Evolutionary conservation across 768 basidiomycete genomes (phyloP), one percentile per base, ranked within the genome.

Genomic region (Pisolithus albus): DNA sequence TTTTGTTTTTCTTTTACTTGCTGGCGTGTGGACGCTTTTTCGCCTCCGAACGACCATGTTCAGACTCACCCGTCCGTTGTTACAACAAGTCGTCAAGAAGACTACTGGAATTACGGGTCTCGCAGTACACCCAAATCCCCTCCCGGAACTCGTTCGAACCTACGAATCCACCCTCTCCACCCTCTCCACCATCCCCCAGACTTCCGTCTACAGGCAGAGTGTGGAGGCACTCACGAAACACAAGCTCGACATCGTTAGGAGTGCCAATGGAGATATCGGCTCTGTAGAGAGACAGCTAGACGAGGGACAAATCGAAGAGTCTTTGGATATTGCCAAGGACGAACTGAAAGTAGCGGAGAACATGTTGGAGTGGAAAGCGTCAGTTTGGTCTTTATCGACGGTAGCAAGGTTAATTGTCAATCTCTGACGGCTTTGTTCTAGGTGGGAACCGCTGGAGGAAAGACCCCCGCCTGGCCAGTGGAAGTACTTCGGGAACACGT

Each of bases 281-380:
- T 67, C 71, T 7, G 88, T 78, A 8, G 94, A 96, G 73, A 80
- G 76, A 64, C 78, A 80, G 66, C 65, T 97, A 38, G 79, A 84
- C 46, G 89, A 89, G 65, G 90, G 92, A 0, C 82, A 90, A 60
- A 88, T 96, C 40, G 94, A 98, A 73, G 78, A 92, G 67, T 79
- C 87, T 32, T 61, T 98, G 59, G 78, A 82, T 58, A 82, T 89
- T 67, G 94, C 93, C 10, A 71, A 82, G 58, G 87, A 88, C 62
- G 94, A 98, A 69, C 73, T 91, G 51, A 74, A 72, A 50, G 74
- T 97, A 37, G 88, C 77, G 5, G 73, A 73, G 30, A 88, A 88
- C 70, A 88, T 96, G 86, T 63, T 85, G n/a, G 86, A 93, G 64
- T 98, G 92, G 92, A 95, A 94, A 73, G 81, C 88, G 94, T 97